These are phyloP conservation scores for Aspergillus phoenicis DNA, from an alignment of 2,329 filamentous ascomycete species.

Conservation along the genomic window DNA sequence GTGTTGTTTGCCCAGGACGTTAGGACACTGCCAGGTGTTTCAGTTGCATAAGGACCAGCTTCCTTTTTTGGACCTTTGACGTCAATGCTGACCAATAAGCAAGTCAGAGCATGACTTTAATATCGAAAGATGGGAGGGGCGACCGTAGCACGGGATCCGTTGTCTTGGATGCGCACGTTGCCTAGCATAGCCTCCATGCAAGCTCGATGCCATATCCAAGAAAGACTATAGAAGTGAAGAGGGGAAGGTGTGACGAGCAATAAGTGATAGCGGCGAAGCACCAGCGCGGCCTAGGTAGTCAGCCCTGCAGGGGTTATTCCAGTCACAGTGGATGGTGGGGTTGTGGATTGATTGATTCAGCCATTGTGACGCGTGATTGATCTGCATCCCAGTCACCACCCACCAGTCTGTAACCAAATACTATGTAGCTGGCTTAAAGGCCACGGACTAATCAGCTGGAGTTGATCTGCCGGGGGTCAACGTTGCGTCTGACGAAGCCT, in stretches of 20 bases:
- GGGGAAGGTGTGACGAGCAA: conserved; percentile 3
- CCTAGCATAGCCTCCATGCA: not conserved
- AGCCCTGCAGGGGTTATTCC: conserved; percentile 6
- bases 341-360: not conserved
- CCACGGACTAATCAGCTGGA: not conserved
- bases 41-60: not conserved
- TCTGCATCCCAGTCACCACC: not conserved
- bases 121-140: not conserved
- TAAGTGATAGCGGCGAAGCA: not conserved
- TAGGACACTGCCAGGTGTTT: not conserved
- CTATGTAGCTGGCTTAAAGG: not conserved
- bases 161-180: not conserved
- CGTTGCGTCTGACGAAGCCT: conserved; percentile 14
- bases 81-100: not conserved
- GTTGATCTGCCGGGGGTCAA: conserved; percentile 13
- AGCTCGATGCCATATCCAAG: not conserved
- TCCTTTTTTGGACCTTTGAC: not conserved
- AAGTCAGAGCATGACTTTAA: not conserved
- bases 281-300: not conserved
- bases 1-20: not conserved
- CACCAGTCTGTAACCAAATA: not conserved
- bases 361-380: conserved; percentile 9
- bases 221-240: not conserved
- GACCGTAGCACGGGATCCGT: not conserved
- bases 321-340: conserved; percentile 1